Conservation (phyloP, 345 rosid genomes). For the Eucalyptus erythrocorys region DNA sequence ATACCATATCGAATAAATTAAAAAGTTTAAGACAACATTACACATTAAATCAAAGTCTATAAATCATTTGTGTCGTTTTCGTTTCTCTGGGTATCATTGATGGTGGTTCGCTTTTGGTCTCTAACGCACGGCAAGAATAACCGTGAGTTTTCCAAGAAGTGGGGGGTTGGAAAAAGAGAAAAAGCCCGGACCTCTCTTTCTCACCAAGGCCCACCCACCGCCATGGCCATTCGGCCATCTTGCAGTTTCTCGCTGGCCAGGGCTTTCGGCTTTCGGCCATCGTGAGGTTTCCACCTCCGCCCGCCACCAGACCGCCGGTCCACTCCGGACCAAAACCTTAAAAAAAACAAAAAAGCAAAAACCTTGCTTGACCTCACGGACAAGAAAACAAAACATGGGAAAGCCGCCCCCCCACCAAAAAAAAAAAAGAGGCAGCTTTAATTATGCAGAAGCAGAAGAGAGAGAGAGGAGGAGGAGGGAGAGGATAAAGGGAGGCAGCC, state of each 20-base stretch:
- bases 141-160: background rate
- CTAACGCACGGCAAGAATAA: background rate
- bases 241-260: background rate
- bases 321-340: background rate
- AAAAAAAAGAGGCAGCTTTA: background rate
- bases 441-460: background rate
- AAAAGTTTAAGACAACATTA: fast-evolving
- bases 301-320: background rate
- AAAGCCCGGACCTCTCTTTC: background rate
- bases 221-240: background rate
- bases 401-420: background rate
- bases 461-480: background rate
- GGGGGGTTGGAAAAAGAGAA: background rate
- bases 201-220: background rate
- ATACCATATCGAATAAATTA: fast-evolving
- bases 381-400: background rate
- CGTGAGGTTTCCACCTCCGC: background rate
- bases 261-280: background rate
- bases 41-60: fast-evolving
- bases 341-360: no score
- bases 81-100: background rate
- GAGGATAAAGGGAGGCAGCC: background rate
- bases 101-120: background rate
- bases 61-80: fast-evolving
- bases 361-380: background rate